Conservation (phyloP, 208 protist genomes). For the Crithidia fasciculata region DNA sequence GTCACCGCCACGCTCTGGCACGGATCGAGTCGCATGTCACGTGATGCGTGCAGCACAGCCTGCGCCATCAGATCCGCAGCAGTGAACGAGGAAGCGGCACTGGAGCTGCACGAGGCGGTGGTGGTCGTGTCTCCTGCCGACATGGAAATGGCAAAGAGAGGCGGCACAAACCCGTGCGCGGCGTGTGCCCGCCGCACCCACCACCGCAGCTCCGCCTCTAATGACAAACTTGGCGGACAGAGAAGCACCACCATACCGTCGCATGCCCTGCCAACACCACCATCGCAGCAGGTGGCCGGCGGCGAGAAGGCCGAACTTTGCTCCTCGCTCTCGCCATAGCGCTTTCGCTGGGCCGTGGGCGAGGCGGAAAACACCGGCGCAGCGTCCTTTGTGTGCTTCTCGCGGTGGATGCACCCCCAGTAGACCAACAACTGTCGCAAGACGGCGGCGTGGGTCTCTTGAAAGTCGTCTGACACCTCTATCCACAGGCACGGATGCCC, state of each 20-base stretch:
- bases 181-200: constrained; percentile 62
- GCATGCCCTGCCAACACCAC: neutral
- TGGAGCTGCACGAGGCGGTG: neutral
- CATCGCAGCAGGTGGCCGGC: neutral
- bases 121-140: neutral
- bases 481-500: constrained; percentile 26
- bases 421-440: constrained; percentile 34
- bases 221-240: constrained; percentile 20
- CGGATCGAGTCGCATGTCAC: constrained; percentile 6
- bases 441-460: constrained; percentile 18
- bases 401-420: constrained; percentile 24
- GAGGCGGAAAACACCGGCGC: too few relatives aligned
- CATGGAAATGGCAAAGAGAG: constrained; percentile 58
- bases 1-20: constrained; percentile 10
- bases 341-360: neutral
- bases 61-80: neutral
- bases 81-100: neutral
- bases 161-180: constrained; percentile 68
- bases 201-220: constrained; percentile 51
- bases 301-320: neutral
- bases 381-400: neutral
- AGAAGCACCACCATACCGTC: constrained; percentile 44
- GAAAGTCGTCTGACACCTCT: constrained; percentile 18
- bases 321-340: neutral
- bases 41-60: constrained; percentile 7